Evolutionary conservation across 2,329 filamentous ascomycete genomes (phyloP).

Genomic region (Coccinonectria pachysandricola): DNA sequence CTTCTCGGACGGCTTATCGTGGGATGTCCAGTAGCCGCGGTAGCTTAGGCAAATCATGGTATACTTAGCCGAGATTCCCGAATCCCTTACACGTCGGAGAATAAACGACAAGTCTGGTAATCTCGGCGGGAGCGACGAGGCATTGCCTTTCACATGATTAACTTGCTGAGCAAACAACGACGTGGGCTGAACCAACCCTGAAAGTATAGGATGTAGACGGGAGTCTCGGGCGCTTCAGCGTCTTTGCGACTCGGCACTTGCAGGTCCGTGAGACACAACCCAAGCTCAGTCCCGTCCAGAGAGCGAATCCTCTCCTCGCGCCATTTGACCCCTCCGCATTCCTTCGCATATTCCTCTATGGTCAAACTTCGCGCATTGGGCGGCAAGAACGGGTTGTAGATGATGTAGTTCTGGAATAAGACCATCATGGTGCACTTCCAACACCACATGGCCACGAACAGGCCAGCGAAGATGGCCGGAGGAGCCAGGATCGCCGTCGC

Average conservation of each 20-base stretch:
- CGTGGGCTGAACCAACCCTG: constrained; percentile 18
- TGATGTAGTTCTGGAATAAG: constrained; percentile 69
- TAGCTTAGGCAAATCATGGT: constrained; percentile 50
- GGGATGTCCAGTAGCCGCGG: constrained; percentile 69
- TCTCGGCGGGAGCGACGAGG: constrained; percentile 46
- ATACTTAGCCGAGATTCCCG: constrained; percentile 26
- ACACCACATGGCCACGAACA: constrained; percentile 54
- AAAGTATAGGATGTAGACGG: constrained; percentile 35
- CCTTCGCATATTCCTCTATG: constrained; percentile 50
- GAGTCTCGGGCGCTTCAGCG: constrained; percentile 9
- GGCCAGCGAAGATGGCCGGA: constrained; percentile 54
- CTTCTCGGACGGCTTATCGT: constrained; percentile 57
- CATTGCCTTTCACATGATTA: constrained; percentile 43
- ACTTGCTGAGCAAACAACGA: too few relatives aligned
- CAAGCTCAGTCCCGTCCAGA: constrained; percentile 55
- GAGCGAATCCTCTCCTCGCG: constrained; percentile 49
- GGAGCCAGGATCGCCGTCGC: constrained; percentile 45
- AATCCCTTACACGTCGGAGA: constrained; percentile 34
- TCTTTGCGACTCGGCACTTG: constrained; percentile 2
- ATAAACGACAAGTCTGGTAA: constrained; percentile 46
- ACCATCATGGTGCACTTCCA: constrained; percentile 67
- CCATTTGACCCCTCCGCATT: constrained; percentile 57
- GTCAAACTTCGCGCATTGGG: constrained; percentile 59
- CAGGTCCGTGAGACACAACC: constrained; percentile 44
- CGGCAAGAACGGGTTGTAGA: constrained; percentile 69